A percentile compares a stretch with the other conserved stretches of the same genome.
Conservation (phyloP, 306 rosid species). For the Delonix regia region DNA sequence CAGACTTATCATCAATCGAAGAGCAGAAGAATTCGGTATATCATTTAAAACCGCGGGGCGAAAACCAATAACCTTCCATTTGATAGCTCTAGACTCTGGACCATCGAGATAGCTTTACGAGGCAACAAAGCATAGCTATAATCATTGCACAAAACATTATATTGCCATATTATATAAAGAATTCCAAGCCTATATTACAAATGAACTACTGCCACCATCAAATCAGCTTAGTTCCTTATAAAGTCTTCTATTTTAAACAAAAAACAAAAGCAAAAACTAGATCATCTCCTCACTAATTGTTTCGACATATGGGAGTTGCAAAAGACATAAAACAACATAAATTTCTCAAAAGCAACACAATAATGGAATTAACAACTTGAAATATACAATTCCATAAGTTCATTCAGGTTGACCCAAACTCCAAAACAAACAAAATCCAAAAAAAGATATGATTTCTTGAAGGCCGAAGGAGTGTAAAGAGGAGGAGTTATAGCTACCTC, state of each 20-base stretch:
- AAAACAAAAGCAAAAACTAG: background rate
- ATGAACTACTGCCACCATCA: background rate
- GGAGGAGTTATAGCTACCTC: conserved; percentile 51
- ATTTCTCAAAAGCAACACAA: background rate
- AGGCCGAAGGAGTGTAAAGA: background rate
- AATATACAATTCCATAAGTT: background rate
- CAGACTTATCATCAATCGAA: background rate
- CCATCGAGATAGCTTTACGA: background rate
- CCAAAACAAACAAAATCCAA: too few relatives aligned
- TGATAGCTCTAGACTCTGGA: background rate
- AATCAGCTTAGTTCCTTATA: background rate
- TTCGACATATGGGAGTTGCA: background rate
- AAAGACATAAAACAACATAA: conserved; percentile 21
- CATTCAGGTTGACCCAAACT: background rate
- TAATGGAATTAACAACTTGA: background rate
- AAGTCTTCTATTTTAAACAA: background rate
- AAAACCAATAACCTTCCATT: background rate
- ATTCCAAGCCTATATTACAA: background rate
- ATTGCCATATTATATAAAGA: background rate
- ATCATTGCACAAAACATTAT: background rate
- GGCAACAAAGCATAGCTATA: background rate
- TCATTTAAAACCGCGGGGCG: background rate
- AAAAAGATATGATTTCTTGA: background rate
- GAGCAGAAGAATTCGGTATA: background rate
- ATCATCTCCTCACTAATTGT: background rate